Percentiles rank a stretch among this genome's conserved stretches.
These are phyloP conservation scores for Nigrograna mackinnonii DNA, from an alignment of 2,329 filamentous ascomycete species.

Conservation along the genomic window DNA sequence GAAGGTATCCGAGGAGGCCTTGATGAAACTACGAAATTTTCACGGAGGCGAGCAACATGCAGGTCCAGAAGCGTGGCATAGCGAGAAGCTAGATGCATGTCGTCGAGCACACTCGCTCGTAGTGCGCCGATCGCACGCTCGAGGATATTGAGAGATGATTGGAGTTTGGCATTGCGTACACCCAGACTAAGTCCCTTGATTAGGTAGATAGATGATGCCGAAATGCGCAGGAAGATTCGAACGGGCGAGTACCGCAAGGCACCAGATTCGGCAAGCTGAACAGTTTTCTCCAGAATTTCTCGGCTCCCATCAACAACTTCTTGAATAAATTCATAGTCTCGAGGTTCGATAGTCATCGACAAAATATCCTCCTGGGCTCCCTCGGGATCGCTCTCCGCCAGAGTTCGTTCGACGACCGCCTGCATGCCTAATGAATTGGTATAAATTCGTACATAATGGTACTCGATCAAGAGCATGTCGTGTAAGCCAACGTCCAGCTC, in stretches of 20 bases:
- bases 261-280: constrained; percentile 50
- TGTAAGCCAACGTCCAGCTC: constrained; percentile 44
- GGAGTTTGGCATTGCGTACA: constrained; percentile 52
- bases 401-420: constrained; percentile 59
- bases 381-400: constrained; percentile 42
- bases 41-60: constrained; percentile 39
- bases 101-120: constrained; percentile 53
- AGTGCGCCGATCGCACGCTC: constrained; percentile 53
- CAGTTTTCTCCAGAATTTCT: constrained; percentile 55
- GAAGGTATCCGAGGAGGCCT: constrained; percentile 38
- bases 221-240: constrained; percentile 57
- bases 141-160: constrained; percentile 52
- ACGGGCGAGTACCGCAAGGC: constrained; percentile 57
- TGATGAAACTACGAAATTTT: constrained; percentile 41
- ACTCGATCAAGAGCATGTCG: constrained; percentile 58
- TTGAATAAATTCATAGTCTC: constrained; percentile 59
- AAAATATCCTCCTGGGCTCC: constrained; percentile 42
- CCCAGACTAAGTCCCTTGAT: constrained; percentile 56
- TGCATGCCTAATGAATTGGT: constrained; percentile 58
- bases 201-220: constrained; percentile 59
- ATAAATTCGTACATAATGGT: constrained; percentile 48
- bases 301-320: constrained; percentile 60
- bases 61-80: constrained; percentile 55
- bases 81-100: constrained; percentile 56
- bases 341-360: constrained; percentile 49